Percentiles rank a stretch among this genome's conserved stretches.
phyloP scores from a whole-genome alignment of 768 basidiomycete species.

The Paxillus rubicundulus region DNA sequence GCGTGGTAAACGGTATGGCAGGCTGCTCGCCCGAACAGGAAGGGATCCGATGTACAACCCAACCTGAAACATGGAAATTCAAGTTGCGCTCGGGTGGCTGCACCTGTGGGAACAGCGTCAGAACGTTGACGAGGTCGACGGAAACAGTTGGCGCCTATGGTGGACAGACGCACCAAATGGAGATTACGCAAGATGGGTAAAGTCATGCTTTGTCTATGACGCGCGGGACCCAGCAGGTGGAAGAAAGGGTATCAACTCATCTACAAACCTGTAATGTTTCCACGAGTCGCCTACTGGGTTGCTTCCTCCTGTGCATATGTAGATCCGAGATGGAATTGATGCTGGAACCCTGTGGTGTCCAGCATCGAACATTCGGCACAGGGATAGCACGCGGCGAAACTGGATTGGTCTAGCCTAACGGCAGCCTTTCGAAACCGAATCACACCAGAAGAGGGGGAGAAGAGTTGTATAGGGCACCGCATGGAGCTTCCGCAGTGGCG shows the following conservation, averaged over 20 bases:
- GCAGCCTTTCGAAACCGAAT: conserved; percentile 3
- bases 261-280: not conserved
- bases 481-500: conserved; percentile 14
- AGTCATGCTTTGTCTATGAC: not conserved
- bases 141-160: too few relatives aligned
- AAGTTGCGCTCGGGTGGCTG: too few relatives aligned
- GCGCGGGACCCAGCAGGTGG: conserved; percentile 13
- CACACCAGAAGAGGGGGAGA: conserved; percentile 17
- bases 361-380: conserved; percentile 10
- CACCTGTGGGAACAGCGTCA: too few relatives aligned
- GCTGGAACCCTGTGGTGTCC: conserved; percentile 4
- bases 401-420: conserved; percentile 1
- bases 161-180: too few relatives aligned
- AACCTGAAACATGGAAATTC: too few relatives aligned
- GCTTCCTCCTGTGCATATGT: conserved; percentile 5
- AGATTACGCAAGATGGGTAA: too few relatives aligned
- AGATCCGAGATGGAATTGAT: conserved; percentile 4
- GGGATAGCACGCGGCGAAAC: conserved; percentile 13
- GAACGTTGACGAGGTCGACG: too few relatives aligned
- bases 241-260: conserved; percentile 3
- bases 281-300: not conserved
- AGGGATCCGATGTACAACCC: too few relatives aligned
- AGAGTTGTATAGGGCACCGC: conserved; percentile 17
- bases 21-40: too few relatives aligned
- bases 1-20: too few relatives aligned